Conservation (phyloP, 148 eudicot genomes). For the Spergularia marina region DNA sequence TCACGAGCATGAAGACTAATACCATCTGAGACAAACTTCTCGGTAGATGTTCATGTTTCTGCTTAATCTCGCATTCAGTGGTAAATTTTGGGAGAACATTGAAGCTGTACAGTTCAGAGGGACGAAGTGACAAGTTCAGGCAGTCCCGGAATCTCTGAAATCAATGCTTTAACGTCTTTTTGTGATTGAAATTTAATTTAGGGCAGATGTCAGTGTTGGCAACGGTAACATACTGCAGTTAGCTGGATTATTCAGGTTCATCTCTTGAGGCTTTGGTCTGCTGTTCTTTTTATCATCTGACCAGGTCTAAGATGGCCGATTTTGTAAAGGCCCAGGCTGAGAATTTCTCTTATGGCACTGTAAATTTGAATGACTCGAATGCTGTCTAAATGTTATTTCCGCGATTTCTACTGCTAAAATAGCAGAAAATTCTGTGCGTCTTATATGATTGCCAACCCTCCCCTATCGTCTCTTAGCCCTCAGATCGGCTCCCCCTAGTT, state of each 20-base stretch:
- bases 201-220: neutral
- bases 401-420: too few species aligned
- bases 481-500: too few species aligned
- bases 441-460: too few species aligned
- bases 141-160: neutral
- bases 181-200: neutral
- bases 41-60: too few species aligned
- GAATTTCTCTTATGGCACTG: neutral
- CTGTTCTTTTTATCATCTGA: neutral
- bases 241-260: neutral
- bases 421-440: too few species aligned
- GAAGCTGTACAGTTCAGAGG: conserved; percentile 19
- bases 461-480: too few species aligned
- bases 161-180: neutral
- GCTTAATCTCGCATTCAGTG: neutral
- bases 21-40: neutral
- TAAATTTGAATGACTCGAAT: neutral
- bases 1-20: conserved; percentile 31
- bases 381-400: neutral
- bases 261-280: neutral
- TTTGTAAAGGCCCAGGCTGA: neutral
- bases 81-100: neutral
- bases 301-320: conserved; percentile 7
- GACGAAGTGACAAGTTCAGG: neutral
- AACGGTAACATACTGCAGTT: neutral